Percentiles rank a stretch among this genome's conserved stretches.
Evolutionary conservation across 2,329 filamentous ascomycete species (phyloP).

Genomic region (Polychaeton citri): DNA sequence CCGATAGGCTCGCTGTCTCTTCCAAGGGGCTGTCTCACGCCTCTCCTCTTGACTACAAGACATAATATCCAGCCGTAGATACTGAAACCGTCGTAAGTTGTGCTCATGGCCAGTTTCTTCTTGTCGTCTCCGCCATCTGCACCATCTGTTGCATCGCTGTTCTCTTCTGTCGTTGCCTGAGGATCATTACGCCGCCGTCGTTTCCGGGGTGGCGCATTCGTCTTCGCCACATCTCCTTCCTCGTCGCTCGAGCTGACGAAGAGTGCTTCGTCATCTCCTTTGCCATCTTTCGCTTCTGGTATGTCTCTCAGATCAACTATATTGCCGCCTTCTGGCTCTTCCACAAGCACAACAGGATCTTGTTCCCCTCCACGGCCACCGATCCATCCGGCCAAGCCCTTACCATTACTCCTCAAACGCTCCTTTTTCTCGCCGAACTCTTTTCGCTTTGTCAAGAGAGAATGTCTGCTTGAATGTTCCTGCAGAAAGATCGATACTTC

Average conservation of each 20-base stretch:
- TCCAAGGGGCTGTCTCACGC: conserved; percentile 24
- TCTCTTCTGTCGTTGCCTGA: conserved; percentile 3
- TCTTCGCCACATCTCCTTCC: conserved; percentile 19
- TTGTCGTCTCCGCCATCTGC: conserved; percentile 53
- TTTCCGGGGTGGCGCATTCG: conserved; percentile 11
- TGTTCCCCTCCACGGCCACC: conserved; percentile 27
- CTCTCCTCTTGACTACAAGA: conserved; percentile 68
- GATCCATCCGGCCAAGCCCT: conserved; percentile 34
- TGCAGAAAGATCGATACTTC: conserved; percentile 90
- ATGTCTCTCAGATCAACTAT: conserved; percentile 40
- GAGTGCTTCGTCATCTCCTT: conserved; percentile 16
- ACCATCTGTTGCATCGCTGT: conserved; percentile 12
- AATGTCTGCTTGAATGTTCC: conserved; percentile 72
- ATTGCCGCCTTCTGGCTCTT: conserved; percentile 43
- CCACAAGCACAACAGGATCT: conserved; percentile 28
- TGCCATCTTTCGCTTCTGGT: conserved; percentile 28
- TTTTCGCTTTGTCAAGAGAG: conserved; percentile 76
- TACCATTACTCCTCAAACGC: conserved; percentile 31
- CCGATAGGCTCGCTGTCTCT: conserved; percentile 10
- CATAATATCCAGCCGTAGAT: conserved; percentile 91
- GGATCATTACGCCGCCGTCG: conserved; percentile 7
- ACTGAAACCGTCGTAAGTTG: conserved; percentile 86
- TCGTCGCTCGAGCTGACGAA: conserved; percentile 26
- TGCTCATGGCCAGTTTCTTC: conserved; percentile 79
- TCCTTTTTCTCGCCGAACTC: conserved; percentile 38